Evolutionary conservation across 768 basidiomycete species (phyloP), one percentile per base, ranked within the genome.

Genomic region (Mycena galopus): DNA sequence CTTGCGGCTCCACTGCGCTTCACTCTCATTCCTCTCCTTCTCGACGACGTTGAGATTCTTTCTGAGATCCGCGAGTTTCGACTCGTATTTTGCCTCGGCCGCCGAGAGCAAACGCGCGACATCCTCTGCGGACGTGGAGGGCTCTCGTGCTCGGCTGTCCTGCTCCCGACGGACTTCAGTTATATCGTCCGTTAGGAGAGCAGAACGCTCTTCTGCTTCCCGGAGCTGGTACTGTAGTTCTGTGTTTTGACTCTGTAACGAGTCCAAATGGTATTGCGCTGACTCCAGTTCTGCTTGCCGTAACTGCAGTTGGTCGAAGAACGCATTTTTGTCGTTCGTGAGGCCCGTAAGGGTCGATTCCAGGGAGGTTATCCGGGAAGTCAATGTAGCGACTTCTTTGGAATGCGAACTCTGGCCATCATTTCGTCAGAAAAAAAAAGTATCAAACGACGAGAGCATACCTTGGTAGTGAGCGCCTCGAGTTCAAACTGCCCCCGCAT

Each of bases 241-340:
- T 3, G 92, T 90, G 57, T 91, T 92, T 77, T 94, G 93, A 58
- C 91, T 91, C 75, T 94, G 90, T 23, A 96, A 81, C 1, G 88
- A 88, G 75, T 96, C 95, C 2, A 92, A 85, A 73, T 94, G 91
- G 6, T 89, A 90, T 73, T 92, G 91, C 6, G 92, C 90, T 2
- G 94, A 93, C 82, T 99, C 98, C 14, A 94, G 81, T 78, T 98
- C 97, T 19, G 94, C 96, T 80, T 97, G 96, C 33, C 94, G 92
- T 57, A 93, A 77, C 81, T 99, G 96, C 4, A 96, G 86, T 71
- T 93, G 90, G 75, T 97, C 94, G 79, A 98, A 99, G 73, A 96
- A 88, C 14, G 84, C 80, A 75, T 91, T 92, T 77, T 96, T 97
- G 78, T 96, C 94, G 30, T 85, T 82, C 17, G 90, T 89, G 10